Conservation (phyloP, 1,284 basidiomycete genomes). For the Boletellus dicymbophilus region DNA sequence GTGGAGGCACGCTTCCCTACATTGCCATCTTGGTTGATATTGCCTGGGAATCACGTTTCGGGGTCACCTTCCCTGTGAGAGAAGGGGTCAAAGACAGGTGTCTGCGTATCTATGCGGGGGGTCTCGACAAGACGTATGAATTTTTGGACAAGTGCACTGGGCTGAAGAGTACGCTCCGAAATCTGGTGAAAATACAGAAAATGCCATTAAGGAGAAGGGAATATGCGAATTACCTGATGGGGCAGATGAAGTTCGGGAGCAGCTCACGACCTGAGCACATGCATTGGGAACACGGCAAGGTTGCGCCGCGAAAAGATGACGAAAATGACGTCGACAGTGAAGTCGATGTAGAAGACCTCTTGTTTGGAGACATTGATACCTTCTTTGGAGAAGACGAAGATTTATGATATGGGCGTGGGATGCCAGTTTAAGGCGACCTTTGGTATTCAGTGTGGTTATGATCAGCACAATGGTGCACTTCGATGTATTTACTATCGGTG, state of each 20-base stretch:
- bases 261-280: constrained; percentile 3
- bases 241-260: background rate
- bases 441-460: too few species aligned
- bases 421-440: too few species aligned
- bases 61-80: background rate
- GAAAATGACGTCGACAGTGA: too few species aligned
- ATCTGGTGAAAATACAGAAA: constrained; percentile 1
- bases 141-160: background rate
- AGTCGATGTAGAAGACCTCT: too few species aligned
- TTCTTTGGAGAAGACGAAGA: too few species aligned
- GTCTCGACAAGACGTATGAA: constrained; percentile 4
- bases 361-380: too few species aligned
- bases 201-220: background rate
- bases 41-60: background rate
- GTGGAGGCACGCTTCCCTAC: background rate
- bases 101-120: constrained; percentile 6
- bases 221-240: background rate
- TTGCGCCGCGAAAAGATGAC: too few species aligned
- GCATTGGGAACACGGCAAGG: constrained; percentile 6
- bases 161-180: background rate
- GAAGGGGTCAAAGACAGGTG: background rate
- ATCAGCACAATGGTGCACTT: too few species aligned
- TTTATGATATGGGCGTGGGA: too few species aligned
- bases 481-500: too few species aligned
- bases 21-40: constrained; percentile 15